phyloP scores from a whole-genome alignment of 1,284 basidiomycete genomes.

The Cryptococcus sp. region DNA sequence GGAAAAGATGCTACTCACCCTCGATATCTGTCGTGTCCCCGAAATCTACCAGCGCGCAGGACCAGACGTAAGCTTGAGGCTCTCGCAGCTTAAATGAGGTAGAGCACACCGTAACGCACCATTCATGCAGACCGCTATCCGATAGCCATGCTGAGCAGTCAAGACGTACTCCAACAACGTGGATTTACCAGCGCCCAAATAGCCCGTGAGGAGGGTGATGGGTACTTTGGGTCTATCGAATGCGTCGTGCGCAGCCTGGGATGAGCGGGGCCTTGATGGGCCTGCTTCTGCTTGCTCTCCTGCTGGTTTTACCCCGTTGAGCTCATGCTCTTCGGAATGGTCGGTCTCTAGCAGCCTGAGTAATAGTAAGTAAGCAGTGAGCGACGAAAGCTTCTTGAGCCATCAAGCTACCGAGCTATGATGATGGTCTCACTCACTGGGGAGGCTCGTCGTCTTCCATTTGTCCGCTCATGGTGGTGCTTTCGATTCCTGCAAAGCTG shows the following conservation, averaged over 20 bases:
- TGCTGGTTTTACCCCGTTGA: no score
- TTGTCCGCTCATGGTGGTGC: not conserved
- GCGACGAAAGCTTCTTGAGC: not conserved
- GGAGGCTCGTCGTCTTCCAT: conserved; percentile 15
- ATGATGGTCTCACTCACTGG: conserved; percentile 3
- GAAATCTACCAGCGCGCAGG: conserved; percentile 40
- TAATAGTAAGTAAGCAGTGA: no score
- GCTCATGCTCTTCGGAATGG: no score
- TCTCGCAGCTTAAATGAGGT: not conserved
- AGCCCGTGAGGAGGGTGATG: conserved; percentile 86
- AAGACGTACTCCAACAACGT: conserved; percentile 81
- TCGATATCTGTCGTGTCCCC: conserved; percentile 57
- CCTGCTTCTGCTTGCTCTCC: not conserved
- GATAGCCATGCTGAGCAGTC: conserved; percentile 85
- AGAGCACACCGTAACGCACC: conserved; percentile 52
- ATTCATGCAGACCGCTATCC: conserved; percentile 97
- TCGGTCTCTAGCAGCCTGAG: no score
- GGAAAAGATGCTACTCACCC: conserved; percentile 32
- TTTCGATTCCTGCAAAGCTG: not conserved
- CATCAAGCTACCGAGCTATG: not conserved
- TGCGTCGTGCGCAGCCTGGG: not conserved
- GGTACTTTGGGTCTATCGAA: conserved; percentile 62
- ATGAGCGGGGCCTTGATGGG: not conserved
- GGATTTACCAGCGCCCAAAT: conserved; percentile 83
- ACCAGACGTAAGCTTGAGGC: not conserved